Conservation (phyloP, 495 filamentous ascomycete genomes). For the Penicillium arizonense region DNA sequence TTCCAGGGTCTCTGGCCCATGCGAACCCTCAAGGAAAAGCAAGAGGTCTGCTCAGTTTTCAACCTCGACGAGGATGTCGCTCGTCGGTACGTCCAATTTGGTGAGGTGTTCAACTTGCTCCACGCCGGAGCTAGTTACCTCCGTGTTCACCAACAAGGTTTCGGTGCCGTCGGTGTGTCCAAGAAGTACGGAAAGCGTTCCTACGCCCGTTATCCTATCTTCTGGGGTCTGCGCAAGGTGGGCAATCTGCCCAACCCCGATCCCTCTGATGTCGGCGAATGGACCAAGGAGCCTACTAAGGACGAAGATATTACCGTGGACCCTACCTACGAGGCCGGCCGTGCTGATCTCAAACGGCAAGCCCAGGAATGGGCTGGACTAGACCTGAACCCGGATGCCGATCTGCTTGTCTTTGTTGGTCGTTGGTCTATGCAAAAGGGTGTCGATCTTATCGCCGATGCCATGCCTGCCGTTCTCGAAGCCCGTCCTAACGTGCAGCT, state of each 20-base stretch:
- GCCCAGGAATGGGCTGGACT: constrained; percentile 78
- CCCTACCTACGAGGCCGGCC: constrained; percentile 52
- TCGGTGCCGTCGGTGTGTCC: constrained; percentile 72
- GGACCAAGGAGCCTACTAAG: constrained; percentile 54
- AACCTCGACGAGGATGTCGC: constrained; percentile 48
- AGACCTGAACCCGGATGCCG: constrained; percentile 64
- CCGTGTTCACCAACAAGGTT: constrained; percentile 71
- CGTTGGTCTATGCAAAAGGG: constrained; percentile 81
- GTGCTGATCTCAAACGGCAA: constrained; percentile 61
- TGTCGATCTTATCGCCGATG: constrained; percentile 76
- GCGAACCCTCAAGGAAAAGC: constrained; percentile 62
- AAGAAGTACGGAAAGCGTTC: constrained; percentile 74
- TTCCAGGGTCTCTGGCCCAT: constrained; percentile 79
- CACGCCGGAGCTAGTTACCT: constrained; percentile 73
- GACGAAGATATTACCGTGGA: constrained; percentile 57
- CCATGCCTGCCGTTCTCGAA: constrained; percentile 69
- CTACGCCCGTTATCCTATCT: constrained; percentile 73
- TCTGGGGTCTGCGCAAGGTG: constrained; percentile 72
- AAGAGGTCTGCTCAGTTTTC: constrained; percentile 71
- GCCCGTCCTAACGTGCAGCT: constrained; percentile 65
- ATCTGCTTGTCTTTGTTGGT: constrained; percentile 76
- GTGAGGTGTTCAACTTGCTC: constrained; percentile 69
- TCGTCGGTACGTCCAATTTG: constrained; percentile 54
- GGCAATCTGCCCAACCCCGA: constrained; percentile 74
- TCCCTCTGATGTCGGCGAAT: constrained; percentile 69